phyloP scores from a whole-genome alignment of 78 protist species.

The Dictyostelium intermedium region DNA sequence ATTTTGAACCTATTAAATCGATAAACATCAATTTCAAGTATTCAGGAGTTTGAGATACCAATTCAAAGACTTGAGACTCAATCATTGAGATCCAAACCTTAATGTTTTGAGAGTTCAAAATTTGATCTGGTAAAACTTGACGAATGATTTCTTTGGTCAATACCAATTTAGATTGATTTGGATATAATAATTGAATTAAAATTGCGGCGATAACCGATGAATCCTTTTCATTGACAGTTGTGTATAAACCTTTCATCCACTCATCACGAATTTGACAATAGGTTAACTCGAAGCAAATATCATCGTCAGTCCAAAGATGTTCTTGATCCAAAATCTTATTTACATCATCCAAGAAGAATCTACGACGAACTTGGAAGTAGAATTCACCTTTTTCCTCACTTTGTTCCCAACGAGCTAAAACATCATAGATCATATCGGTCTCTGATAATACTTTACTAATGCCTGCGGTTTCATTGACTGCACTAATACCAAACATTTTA shows the following conservation, averaged over 20 bases:
- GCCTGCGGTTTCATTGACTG: constrained; percentile 29
- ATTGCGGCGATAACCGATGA: constrained; percentile 4
- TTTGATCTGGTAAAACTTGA: constrained; percentile 32
- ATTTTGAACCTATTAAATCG: constrained; percentile 35
- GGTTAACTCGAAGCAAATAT: constrained; percentile 47
- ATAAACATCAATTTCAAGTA: constrained; percentile 55
- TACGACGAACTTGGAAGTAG: constrained; percentile 71
- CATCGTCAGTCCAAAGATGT: constrained; percentile 72
- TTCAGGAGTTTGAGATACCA: constrained; percentile 61
- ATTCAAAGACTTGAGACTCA: constrained; percentile 66
- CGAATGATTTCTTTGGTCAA: constrained; percentile 33
- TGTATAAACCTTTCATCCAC: constrained; percentile 48
- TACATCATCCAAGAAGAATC: constrained; percentile 56
- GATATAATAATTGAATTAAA: constrained; percentile 36
- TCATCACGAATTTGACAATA: constrained; percentile 70
- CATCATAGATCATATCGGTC: constrained; percentile 47
- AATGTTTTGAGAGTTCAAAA: constrained; percentile 22
- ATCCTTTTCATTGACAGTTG: constrained; percentile 16
- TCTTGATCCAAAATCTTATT: constrained; percentile 54
- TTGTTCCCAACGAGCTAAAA: constrained; percentile 57
- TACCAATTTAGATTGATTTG: constrained; percentile 60
- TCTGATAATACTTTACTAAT: constrained; percentile 31
- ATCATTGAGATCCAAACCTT: constrained; percentile 34
- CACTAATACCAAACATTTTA: constrained; percentile 43
- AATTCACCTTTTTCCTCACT: constrained; percentile 39